Base-by-base conservation (phyloP, 805 yeast species). In the Suhomyces faveliae region DNA sequence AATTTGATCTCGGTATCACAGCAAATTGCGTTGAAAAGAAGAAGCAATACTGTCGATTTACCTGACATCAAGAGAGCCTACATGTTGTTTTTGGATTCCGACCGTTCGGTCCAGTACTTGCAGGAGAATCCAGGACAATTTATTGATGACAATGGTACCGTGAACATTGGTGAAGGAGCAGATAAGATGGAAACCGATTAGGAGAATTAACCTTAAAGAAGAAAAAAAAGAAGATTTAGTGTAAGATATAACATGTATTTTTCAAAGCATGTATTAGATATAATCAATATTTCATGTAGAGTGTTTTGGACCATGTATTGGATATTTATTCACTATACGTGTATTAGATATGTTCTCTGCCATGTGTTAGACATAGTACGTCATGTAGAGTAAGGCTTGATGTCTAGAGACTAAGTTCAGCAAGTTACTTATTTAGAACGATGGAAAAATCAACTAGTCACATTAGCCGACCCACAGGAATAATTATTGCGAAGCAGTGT, bases 1-100 rank as follows among this genome's bases (percentile, higher is more conserved):
- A 95, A 94, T 68, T 79, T 94, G 67, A 85, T 94, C 50, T 79
- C 96, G 11, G 97, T 95, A 8, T 80, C 97, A 8, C 88, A 88
- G 63, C 91, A 89, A 64, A 79, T 92, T 52, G 87, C 97, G 4
- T 71, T 80, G 50, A 89, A 89, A 70, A 83, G 96, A 64, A 85
- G 95, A 70, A 74, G 83, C 42, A 71, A 73, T 42, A 64, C 70
- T 22, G 91, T 90, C 41, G 96, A 85, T 52, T 78, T 89, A 43
- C 79, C 76, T 33, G 99, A 94, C 64, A 79, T 94, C 51, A 89
- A 92, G 74, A 84, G 96, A 63, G 85, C 89, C 43, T 94, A 90
- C 68, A 68, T 86, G 58, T 76, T 94, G 58, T 94, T 94, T 65
- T 76, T 92, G 66, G 99, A 94, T 70, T 80, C 92, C 49, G 85